These are phyloP conservation scores for Fistulina hepatica DNA, from an alignment of 1,284 basidiomycete genomes.

Conservation along the genomic window DNA sequence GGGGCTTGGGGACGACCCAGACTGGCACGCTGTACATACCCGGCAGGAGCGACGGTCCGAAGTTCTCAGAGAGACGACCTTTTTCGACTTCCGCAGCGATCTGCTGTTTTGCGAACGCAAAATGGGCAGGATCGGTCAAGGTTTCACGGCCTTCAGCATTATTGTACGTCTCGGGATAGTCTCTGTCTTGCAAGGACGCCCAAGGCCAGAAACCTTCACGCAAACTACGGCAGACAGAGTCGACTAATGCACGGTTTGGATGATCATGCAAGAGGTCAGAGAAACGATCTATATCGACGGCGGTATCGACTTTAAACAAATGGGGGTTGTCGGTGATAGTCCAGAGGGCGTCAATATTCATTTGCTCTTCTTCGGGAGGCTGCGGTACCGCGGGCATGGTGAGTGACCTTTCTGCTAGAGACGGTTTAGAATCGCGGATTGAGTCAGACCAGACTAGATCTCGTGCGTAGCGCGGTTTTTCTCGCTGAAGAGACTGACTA, in stretches of 20 bases:
- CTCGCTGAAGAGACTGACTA: background rate
- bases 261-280: slow-evolving; percentile 20
- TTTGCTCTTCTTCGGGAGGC: slow-evolving; percentile 10
- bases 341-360: slow-evolving; percentile 8
- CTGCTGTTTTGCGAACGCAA: slow-evolving; percentile 22
- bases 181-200: slow-evolving; percentile 17
- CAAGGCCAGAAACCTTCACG: slow-evolving; percentile 32
- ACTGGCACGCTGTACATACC: slow-evolving; percentile 37
- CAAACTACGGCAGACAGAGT: slow-evolving; percentile 23
- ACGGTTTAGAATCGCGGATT: too few species aligned
- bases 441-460: slow-evolving; percentile 12
- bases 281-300: slow-evolving; percentile 24
- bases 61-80: slow-evolving; percentile 27
- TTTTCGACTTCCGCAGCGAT: slow-evolving; percentile 23
- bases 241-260: slow-evolving; percentile 27
- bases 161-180: slow-evolving; percentile 18
- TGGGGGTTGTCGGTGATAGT: slow-evolving; percentile 19
- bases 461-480: slow-evolving; percentile 12
- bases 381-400: slow-evolving; percentile 13
- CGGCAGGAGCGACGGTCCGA: slow-evolving; percentile 27
- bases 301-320: slow-evolving; percentile 26
- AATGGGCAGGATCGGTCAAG: slow-evolving; percentile 24
- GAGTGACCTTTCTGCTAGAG: too few species aligned
- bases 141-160: too few species aligned
- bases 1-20: slow-evolving; percentile 29